Evolutionary conservation across 2,329 filamentous ascomycete species (phyloP).

Genomic region (Nemania bipapillata): DNA sequence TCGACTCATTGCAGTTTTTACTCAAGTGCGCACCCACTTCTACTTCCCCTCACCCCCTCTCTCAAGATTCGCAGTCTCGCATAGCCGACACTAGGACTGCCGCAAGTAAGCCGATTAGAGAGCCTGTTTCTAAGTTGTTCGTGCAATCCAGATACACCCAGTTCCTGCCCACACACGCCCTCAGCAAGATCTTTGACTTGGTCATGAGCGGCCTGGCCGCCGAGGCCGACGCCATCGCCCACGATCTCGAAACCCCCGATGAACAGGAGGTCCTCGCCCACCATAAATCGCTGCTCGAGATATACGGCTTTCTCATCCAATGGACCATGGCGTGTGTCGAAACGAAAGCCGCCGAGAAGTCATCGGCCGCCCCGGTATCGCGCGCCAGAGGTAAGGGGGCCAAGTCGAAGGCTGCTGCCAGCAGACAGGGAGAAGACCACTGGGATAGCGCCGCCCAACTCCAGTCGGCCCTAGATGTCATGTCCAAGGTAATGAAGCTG

Average conservation of each 20-base stretch:
- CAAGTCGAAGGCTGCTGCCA: constrained; percentile 74
- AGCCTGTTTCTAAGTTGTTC: constrained; percentile 71
- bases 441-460: constrained; percentile 94
- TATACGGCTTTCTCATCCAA: constrained; percentile 92
- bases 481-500: constrained; percentile 94
- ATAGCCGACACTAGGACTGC: too few relatives aligned
- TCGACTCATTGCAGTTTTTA: constrained; percentile 94
- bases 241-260: constrained; percentile 84
- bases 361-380: constrained; percentile 74
- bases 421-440: constrained; percentile 72
- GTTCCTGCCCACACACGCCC: constrained; percentile 79
- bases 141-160: constrained; percentile 79
- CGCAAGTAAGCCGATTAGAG: constrained; percentile 49
- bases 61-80: constrained; percentile 25
- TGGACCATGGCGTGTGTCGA: constrained; percentile 97
- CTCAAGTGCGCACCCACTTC: constrained; percentile 86
- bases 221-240: constrained; percentile 84
- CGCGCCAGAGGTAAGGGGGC: constrained; percentile 80
- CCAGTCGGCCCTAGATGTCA: constrained; percentile 86
- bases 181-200: constrained; percentile 93
- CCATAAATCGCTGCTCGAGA: constrained; percentile 91
- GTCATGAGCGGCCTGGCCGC: constrained; percentile 85
- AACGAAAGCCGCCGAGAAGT: constrained; percentile 90
- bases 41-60: constrained; percentile 57
- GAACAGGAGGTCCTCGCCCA: constrained; percentile 87